phyloP scores from a whole-genome alignment of 129 eudicot genomes.

The Saussurea involucrata region DNA sequence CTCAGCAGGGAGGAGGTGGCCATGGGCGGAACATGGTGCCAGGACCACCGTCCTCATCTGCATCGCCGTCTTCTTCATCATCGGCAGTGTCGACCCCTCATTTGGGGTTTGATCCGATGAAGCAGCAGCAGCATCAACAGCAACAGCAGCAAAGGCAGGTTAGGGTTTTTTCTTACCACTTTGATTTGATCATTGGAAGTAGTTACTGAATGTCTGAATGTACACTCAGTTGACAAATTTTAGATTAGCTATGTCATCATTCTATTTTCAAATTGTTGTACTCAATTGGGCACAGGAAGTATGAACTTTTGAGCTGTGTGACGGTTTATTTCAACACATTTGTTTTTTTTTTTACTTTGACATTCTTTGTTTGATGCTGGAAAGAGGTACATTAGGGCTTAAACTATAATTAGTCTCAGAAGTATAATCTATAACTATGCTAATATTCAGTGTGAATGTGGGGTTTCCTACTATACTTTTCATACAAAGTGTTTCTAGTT shows the following conservation, averaged over 20 bases:
- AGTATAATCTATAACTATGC: background rate
- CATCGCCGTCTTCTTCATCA: constrained; percentile 81
- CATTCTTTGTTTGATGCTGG: background rate
- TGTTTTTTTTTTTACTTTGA: background rate
- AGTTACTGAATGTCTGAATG: constrained; percentile 8
- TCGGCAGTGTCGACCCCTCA: constrained; percentile 60
- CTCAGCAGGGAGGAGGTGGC: constrained; percentile 58
- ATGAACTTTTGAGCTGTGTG: background rate
- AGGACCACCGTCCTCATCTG: constrained; percentile 64
- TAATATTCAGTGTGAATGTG: background rate
- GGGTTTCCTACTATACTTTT: background rate
- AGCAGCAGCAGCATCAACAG: constrained; percentile 40
- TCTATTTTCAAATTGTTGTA: background rate
- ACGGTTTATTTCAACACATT: background rate
- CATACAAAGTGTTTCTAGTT: background rate
- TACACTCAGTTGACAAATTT: background rate
- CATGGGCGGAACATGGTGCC: constrained; percentile 46
- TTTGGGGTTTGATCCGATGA: constrained; percentile 62
- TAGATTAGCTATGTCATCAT: background rate
- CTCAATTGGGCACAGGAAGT: background rate
- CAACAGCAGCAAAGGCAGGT: constrained; percentile 92
- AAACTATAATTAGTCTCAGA: background rate
- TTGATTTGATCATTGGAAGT: constrained; percentile 13
- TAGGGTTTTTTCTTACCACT: constrained; percentile 28
- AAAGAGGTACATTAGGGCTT: background rate